Evolutionary conservation across 2,329 filamentous ascomycete genomes (phyloP).

Genomic region (Colletotrichum neosansevieriae): DNA sequence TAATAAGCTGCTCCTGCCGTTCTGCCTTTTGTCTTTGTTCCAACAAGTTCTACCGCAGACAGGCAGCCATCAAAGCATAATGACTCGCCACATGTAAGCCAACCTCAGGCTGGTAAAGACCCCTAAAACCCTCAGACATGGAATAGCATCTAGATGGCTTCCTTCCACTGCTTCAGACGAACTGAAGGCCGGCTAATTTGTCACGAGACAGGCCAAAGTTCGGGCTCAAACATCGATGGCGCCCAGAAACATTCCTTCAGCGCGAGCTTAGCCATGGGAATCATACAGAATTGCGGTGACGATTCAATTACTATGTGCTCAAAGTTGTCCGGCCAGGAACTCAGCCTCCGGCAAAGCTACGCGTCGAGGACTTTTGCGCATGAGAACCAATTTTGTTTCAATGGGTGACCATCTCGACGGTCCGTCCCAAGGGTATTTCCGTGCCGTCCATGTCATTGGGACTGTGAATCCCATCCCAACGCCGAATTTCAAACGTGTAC

Average conservation of each 20-base stretch:
- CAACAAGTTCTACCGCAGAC: constrained; percentile 2
- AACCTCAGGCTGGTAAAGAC: too few relatives aligned
- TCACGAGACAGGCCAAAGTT: neutral
- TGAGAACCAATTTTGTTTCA: constrained; percentile 27
- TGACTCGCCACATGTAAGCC: neutral
- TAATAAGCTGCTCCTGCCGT: constrained; percentile 23
- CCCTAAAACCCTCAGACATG: neutral
- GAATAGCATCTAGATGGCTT: neutral
- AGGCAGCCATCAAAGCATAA: neutral
- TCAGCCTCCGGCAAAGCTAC: neutral
- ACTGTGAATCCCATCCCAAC: constrained; percentile 15
- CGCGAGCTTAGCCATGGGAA: too few relatives aligned
- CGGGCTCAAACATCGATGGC: neutral
- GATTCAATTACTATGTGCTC: neutral
- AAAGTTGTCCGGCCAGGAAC: neutral
- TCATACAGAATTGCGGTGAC: too few relatives aligned
- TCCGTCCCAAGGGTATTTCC: constrained; percentile 37
- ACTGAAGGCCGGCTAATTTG: neutral
- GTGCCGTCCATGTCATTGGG: constrained; percentile 25
- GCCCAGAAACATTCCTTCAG: too few relatives aligned
- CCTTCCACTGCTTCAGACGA: constrained; percentile 8
- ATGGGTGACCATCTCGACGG: constrained; percentile 9
- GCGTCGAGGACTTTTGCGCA: neutral
- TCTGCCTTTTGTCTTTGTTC: neutral
- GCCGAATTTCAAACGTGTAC: constrained; percentile 15